Conservation (phyloP, 805 yeast species). For the Kodamaea sagamina region DNA sequence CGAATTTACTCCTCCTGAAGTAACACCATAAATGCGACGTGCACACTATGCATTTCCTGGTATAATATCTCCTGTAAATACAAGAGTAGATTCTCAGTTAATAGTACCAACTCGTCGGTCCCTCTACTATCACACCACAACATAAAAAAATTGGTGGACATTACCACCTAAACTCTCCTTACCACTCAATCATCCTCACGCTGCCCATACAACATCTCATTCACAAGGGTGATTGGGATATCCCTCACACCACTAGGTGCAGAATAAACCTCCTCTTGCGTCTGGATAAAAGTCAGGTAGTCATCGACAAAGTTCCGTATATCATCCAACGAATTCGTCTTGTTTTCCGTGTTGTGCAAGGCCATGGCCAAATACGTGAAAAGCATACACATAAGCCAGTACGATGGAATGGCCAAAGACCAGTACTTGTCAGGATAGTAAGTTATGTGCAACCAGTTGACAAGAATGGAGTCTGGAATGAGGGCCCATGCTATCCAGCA, state of each 20-base stretch:
- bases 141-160: too few relatives aligned
- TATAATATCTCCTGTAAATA: too few relatives aligned
- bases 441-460: slow-evolving; percentile 52
- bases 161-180: too few relatives aligned
- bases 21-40: too few relatives aligned
- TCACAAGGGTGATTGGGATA: slow-evolving; percentile 70
- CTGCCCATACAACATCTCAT: slow-evolving; percentile 56
- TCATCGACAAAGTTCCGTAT: slow-evolving; percentile 69
- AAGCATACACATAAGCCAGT: slow-evolving; percentile 67
- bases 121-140: too few relatives aligned
- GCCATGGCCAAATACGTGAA: slow-evolving; percentile 72
- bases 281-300: slow-evolving; percentile 41
- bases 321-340: slow-evolving; percentile 61
- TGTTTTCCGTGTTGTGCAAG: slow-evolving; percentile 73
- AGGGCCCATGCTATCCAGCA: slow-evolving; percentile 75
- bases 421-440: slow-evolving; percentile 91
- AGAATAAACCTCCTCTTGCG: slow-evolving; percentile 35
- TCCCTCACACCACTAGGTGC: slow-evolving; percentile 89
- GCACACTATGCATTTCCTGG: too few relatives aligned
- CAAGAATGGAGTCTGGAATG: slow-evolving; percentile 58
- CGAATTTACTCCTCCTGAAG: too few relatives aligned
- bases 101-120: too few relatives aligned
- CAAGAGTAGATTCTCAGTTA: too few relatives aligned
- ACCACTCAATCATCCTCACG: not conserved
- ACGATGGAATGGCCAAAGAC: slow-evolving; percentile 79